Evolutionary conservation across 441 rosid genomes (phyloP).

Genomic region (Lepidium campestre): DNA sequence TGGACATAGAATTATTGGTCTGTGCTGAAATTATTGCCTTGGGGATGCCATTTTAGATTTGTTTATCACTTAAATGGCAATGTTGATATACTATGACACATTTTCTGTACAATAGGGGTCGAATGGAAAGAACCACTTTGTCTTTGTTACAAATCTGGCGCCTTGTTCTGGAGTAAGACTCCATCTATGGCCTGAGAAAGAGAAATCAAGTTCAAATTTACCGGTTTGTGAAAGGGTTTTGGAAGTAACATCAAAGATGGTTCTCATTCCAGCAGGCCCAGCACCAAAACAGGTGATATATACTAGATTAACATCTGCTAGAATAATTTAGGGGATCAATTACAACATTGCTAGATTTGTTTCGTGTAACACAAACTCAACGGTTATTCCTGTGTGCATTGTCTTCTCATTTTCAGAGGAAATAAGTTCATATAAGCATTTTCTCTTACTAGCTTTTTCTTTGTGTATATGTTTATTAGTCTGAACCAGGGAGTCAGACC

Average conservation of each 20-base stretch:
- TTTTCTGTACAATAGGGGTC: constrained; percentile 61
- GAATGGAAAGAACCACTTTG: constrained; percentile 71
- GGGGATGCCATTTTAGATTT: constrained; percentile 18
- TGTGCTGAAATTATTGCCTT: constrained; percentile 29
- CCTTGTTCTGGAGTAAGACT: constrained; percentile 93
- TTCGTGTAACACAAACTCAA: not conserved
- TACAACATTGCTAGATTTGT: not conserved
- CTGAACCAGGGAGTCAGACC: constrained; percentile 98
- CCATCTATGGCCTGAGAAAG: constrained; percentile 91
- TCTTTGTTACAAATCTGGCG: constrained; percentile 90
- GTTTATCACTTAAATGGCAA: constrained; percentile 5
- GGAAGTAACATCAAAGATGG: constrained; percentile 93
- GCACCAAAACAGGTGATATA: constrained; percentile 86
- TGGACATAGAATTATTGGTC: constrained; percentile 85
- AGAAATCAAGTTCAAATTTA: constrained; percentile 39
- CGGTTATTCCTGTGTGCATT: not conserved
- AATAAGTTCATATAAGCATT: not conserved
- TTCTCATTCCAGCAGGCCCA: constrained; percentile 89
- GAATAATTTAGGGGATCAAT: not conserved
- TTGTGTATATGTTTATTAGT: constrained; percentile 41
- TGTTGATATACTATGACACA: constrained; percentile 13
- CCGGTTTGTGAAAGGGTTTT: constrained; percentile 56
- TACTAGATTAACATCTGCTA: constrained; percentile 1
- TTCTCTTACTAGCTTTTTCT: constrained; percentile 6
- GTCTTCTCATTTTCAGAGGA: not conserved